These are phyloP conservation scores for Glycyrrhiza uralensis DNA, from an alignment of 306 rosid species.

Conservation along the genomic window DNA sequence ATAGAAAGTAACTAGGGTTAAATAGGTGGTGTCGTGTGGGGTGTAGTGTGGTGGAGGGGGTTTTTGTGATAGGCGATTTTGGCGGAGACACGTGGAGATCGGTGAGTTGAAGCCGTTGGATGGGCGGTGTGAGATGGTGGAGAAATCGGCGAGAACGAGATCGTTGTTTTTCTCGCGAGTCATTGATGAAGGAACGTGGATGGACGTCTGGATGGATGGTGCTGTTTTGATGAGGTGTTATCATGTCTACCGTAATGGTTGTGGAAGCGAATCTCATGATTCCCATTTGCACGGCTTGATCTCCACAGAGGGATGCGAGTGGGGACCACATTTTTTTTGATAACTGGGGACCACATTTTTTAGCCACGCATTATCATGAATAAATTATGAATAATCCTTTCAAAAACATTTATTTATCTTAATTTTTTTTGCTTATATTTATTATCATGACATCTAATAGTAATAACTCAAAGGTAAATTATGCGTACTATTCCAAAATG, in stretches of 20 bases:
- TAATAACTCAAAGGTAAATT: too few species aligned
- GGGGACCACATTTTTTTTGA: slow-evolving; percentile 46
- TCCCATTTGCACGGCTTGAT: slow-evolving; percentile 71
- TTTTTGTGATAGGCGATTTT: neutral
- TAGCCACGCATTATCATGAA: neutral
- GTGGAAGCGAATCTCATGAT: slow-evolving; percentile 70
- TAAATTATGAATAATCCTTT: neutral
- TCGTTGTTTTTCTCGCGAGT: neutral
- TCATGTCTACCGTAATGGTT: slow-evolving; percentile 43
- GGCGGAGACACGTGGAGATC: slow-evolving; percentile 37
- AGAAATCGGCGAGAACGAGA: slow-evolving; percentile 12
- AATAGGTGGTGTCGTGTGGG: slow-evolving; percentile 31
- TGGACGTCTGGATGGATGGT: neutral
- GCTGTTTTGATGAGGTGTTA: slow-evolving; percentile 39
- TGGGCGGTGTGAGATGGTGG: slow-evolving; percentile 31
- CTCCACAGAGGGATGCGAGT: slow-evolving; percentile 28
- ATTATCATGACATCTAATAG: too few species aligned
- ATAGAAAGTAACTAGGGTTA: slow-evolving; percentile 75
- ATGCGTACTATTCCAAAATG: too few species aligned
- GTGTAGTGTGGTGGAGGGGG: neutral
- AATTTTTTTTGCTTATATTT: too few species aligned
- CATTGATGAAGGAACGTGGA: neutral
- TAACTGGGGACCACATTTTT: too few species aligned
- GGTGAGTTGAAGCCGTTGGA: slow-evolving; percentile 33
- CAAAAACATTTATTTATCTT: slow-evolving; percentile 1